phyloP scores from a whole-genome alignment of 345 rosid genomes.

The Boechera divaricarpa region DNA sequence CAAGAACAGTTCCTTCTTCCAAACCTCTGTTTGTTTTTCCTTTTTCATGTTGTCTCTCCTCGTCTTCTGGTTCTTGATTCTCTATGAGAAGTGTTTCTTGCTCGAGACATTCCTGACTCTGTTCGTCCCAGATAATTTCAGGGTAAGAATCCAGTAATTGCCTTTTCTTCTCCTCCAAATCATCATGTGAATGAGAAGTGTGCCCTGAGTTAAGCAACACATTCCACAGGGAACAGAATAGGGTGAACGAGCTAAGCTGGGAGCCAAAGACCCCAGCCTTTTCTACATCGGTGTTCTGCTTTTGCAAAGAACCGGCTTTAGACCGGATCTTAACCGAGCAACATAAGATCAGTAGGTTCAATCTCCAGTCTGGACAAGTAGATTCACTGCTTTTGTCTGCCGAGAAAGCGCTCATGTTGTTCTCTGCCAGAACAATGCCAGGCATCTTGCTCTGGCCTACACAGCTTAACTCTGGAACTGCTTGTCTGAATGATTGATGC shows the following conservation, averaged over 20 bases:
- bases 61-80: constrained; percentile 21
- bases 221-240: constrained; percentile 55
- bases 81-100: not conserved
- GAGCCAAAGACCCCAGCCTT: constrained; percentile 45
- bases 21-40: not conserved
- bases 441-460: constrained; percentile 55
- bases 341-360: constrained; percentile 62
- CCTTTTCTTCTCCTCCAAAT: constrained; percentile 30
- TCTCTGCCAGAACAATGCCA: constrained; percentile 66
- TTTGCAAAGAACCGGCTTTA: constrained; percentile 45
- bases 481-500: constrained; percentile 56
- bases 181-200: constrained; percentile 16
- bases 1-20: not conserved
- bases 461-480: constrained; percentile 53
- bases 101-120: constrained; percentile 25
- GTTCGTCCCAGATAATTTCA: constrained; percentile 30
- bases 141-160: constrained; percentile 6
- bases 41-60: not conserved
- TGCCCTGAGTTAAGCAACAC: constrained; percentile 52
- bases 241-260: constrained; percentile 44
- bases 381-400: constrained; percentile 43
- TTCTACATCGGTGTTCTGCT: constrained; percentile 44
- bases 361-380: constrained; percentile 60
- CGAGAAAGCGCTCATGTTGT: constrained; percentile 44
- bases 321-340: constrained; percentile 62